Base-by-base conservation (phyloP, 1,284 basidiomycete species). In the Blastosporella zonata region DNA sequence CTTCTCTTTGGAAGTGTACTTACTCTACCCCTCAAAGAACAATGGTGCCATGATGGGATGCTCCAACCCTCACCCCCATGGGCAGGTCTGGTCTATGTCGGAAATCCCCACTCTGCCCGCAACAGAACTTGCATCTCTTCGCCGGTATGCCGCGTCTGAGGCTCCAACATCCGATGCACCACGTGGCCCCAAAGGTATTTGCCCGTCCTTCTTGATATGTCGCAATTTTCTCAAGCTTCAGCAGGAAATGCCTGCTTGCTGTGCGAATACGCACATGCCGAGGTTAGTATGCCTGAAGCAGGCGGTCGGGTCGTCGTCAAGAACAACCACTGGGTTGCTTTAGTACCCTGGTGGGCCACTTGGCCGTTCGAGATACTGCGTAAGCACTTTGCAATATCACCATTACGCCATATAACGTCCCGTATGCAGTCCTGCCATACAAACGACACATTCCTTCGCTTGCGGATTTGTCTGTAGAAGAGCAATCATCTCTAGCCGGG, bases 1-100 rank as follows among this genome's bases (percentile, higher is more conserved):
- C 4, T 20, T 13, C 20, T 31, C 12, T 13, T 17, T 18, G 8
- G 10, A 20, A 13, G 6, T 13, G 9, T 2, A 29, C 33, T 43
- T 9, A 47, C 18, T 10, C 2, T 39, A 22, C 6, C 4, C 36
- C 10, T 41, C 31, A 10, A 55, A 97, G 87, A 97, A 97, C 70
- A 96, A 96, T 67, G 95, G 94, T 5, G 71, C 85, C 2, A 93
- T 94, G 71, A 97, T 97, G 95, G 95, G 95, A 6, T 96, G 93
- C 62, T 93, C 90, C 8, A 97, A 97, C 61, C 93, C 94, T 17
- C 95, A 97, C 62, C 93, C 95, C 0, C 95, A 97, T 65, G 92
- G 93, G 10, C 95, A 97, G 69, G 82, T 88, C 12, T 96, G 93
- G 92, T 89, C 87, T 1, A 68, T 90, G 3, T 90, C 87, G 1